Conservation (phyloP, 1,139 yeast genomes). For the Protomyces inouyei region DNA sequence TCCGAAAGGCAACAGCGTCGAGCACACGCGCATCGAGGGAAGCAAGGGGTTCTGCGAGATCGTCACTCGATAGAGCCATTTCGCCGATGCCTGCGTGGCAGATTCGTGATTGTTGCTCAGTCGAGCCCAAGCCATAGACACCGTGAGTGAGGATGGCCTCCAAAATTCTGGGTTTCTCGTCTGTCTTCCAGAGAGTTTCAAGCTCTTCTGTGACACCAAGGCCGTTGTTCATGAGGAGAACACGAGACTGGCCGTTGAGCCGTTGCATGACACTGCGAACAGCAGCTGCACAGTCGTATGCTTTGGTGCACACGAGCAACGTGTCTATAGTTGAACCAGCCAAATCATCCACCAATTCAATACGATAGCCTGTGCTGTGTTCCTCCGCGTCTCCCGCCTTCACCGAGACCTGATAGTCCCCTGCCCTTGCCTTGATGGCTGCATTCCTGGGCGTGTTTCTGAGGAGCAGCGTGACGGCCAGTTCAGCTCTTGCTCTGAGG, state of each 20-base stretch:
- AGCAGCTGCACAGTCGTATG: conserved; percentile 50
- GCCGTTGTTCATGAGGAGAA: conserved; percentile 73
- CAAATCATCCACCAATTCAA: background rate
- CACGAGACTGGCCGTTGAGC: conserved; percentile 47
- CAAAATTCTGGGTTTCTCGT: conserved; percentile 52
- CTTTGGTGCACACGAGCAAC: conserved; percentile 43
- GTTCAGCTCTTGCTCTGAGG: background rate
- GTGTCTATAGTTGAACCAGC: background rate
- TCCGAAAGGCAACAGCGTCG: background rate
- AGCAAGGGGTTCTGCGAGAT: background rate
- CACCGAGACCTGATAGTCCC: background rate
- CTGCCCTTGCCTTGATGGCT: background rate
- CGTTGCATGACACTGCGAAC: conserved; percentile 46
- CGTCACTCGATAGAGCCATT: conserved; percentile 36
- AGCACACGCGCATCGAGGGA: background rate
- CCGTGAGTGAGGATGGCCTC: conserved; percentile 85
- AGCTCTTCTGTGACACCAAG: conserved; percentile 61
- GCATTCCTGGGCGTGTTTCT: background rate
- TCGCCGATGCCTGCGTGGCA: conserved; percentile 68
- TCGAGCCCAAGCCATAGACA: conserved; percentile 44
- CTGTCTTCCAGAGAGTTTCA: conserved; percentile 53
- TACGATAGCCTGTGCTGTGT: background rate
- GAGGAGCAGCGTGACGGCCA: background rate
- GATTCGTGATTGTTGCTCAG: conserved; percentile 36
- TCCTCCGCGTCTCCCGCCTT: background rate